Percentiles rank a stretch among this genome's conserved stretches.
Evolutionary conservation across 306 rosid genomes (phyloP).

Genomic region (Prunus mongolica): DNA sequence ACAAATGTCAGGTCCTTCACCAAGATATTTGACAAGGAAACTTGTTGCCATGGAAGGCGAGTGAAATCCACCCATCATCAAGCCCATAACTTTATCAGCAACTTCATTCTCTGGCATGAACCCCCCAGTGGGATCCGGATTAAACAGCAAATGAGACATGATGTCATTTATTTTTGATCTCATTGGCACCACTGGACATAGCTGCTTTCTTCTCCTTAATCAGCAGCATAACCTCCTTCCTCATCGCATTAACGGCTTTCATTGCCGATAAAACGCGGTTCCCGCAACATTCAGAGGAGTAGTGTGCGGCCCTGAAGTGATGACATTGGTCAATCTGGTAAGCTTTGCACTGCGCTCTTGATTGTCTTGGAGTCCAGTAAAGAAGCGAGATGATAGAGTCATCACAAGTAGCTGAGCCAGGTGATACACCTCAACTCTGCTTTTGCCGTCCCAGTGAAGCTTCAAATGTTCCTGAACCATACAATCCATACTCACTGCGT

Average conservation of each 20-base stretch:
- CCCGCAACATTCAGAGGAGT: slow-evolving; percentile 1
- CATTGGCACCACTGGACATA: background rate
- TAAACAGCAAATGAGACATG: background rate
- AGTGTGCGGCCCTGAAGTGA: background rate
- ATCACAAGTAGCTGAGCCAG: slow-evolving; percentile 1
- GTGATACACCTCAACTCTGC: background rate
- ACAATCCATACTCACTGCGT: slow-evolving; percentile 1
- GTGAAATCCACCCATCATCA: background rate
- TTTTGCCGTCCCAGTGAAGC: slow-evolving; percentile 2
- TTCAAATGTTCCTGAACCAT: slow-evolving; percentile 6
- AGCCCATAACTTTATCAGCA: slow-evolving; percentile 13
- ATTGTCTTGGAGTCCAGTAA: slow-evolving; percentile 5
- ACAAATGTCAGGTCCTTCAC: slow-evolving; percentile 37
- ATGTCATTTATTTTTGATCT: background rate
- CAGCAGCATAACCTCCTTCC: background rate
- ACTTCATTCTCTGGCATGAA: slow-evolving; percentile 2
- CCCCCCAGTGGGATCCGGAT: background rate
- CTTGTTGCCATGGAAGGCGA: slow-evolving; percentile 5
- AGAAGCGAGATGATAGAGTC: background rate
- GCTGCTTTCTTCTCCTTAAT: slow-evolving; percentile 6
- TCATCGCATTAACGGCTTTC: background rate
- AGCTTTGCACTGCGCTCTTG: background rate
- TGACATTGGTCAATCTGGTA: background rate
- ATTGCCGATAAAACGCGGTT: background rate
- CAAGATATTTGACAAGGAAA: slow-evolving; percentile 41